These are phyloP conservation scores for Leonotis leonurus DNA, from an alignment of 257 asterid species.

Conservation along the genomic window DNA sequence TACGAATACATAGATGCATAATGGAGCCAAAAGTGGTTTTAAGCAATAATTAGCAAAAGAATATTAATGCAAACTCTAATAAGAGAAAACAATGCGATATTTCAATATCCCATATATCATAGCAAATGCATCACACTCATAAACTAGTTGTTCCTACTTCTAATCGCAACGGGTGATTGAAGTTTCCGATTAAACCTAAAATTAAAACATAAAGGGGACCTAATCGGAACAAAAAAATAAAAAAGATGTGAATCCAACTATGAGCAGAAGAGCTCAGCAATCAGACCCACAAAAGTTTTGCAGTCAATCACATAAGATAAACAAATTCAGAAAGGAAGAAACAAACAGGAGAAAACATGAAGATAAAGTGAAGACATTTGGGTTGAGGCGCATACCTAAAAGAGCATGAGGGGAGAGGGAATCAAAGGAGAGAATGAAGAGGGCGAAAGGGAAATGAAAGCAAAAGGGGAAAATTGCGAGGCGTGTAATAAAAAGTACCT, in stretches of 20 bases:
- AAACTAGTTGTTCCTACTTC: slow-evolving; percentile 2
- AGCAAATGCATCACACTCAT: neutral
- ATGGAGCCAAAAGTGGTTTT: neutral
- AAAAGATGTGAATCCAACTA: neutral
- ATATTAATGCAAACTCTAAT: neutral
- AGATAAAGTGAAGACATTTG: neutral
- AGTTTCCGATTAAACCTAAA: neutral
- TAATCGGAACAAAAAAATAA: neutral
- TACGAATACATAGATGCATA: neutral
- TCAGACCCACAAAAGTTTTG: neutral
- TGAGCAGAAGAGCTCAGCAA: slow-evolving; percentile 6
- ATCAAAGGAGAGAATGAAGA: slow-evolving; percentile 2
- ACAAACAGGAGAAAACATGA: neutral
- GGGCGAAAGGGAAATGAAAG: neutral
- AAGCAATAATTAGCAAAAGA: neutral
- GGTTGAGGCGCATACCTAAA: slow-evolving; percentile 18
- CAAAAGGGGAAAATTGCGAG: slow-evolving; percentile 24
- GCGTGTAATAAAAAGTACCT: slow-evolving; percentile 36
- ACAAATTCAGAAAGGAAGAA: neutral
- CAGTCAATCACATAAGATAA: neutral
- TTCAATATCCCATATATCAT: neutral
- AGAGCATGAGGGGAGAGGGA: slow-evolving; percentile 1
- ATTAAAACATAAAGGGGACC: neutral
- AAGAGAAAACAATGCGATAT: neutral
- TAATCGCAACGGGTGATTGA: neutral